Evolutionary conservation across 257 asterid species (phyloP), one percentile per base, ranked within the genome.

Genomic region (Vinca minor): DNA sequence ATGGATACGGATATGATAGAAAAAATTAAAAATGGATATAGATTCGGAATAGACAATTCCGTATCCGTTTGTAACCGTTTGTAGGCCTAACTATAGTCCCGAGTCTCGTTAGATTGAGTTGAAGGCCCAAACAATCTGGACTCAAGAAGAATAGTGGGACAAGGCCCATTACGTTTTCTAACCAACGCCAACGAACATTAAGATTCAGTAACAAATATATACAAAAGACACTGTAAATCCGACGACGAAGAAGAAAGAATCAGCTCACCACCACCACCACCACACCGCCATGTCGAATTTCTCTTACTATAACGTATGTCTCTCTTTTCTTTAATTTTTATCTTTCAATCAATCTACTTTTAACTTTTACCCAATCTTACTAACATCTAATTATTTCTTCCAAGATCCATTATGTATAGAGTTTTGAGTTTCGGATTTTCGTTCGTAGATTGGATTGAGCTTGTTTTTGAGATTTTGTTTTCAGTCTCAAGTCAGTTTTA

Each of bases 281-380:
- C 8, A 54, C 63, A 12, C 34, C 42, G 25, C 64, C 53, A 70
- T 70, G 74, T 57, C 70, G 10, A 47, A 53, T 21, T 63, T 54
- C 74, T 63, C 70, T 26, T 38, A 20, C 50, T 63, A 54, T 17
- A 68, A 67, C 28, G 74, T 70, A 7, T 52, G 74, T 34, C 32
- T 23, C 46, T 5, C 46, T 47, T 38, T 4, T 25, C 31, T 7
- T 1, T 28, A 18, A 23, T 3, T 54, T 48, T 23, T 3, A 11
- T 42, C 44, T 29, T 23, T 34, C 15, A 13, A 29, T 60, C 5
- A 2, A 29, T 7, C 12, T n/a, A n/a, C n/a, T n/a, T n/a, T n/a
- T n/a, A n/a, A n/a, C n/a, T n/a, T n/a, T n/a, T n/a, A n/a, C 11
- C 21, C 29, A 20, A 61, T 35, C 0, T 14, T 68, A 63, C 59